Evolutionary conservation across 805 yeast species (phyloP).

Genomic region (Candida patagonica): DNA sequence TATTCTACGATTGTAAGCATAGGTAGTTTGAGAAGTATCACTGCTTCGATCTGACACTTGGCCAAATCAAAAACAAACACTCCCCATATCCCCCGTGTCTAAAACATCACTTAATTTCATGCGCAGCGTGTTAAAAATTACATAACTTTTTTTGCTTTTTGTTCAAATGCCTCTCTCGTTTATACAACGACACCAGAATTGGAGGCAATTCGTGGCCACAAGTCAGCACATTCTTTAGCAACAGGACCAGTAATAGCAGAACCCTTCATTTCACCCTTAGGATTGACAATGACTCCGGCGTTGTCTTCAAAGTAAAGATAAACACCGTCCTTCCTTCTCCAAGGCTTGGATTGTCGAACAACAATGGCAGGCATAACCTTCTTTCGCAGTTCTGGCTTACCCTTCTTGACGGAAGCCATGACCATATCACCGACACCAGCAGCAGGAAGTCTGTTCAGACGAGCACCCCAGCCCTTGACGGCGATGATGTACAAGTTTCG

Average conservation of each 20-base stretch:
- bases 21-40: no score
- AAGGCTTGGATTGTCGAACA: conserved; percentile 97
- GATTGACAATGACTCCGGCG: conserved; percentile 99
- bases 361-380: conserved; percentile 99
- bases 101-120: not conserved
- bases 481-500: conserved; percentile 98
- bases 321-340: conserved; percentile 99
- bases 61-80: no score
- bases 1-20: no score
- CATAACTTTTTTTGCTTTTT: conserved; percentile 2
- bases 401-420: conserved; percentile 95
- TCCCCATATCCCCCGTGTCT: no score
- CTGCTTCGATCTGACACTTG: no score
- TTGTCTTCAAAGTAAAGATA: conserved; percentile 99
- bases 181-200: conserved; percentile 99
- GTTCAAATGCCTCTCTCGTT: conserved; percentile 23
- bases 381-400: conserved; percentile 99
- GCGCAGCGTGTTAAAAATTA: conserved; percentile 5
- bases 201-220: conserved; percentile 99
- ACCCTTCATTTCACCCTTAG: conserved; percentile 99
- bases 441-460: conserved; percentile 99
- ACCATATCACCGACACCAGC: conserved; percentile 95
- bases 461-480: conserved; percentile 99
- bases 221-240: conserved; percentile 99
- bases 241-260: conserved; percentile 99